phyloP scores from a whole-genome alignment of 2,329 filamentous ascomycete species.

The Calonectria leucothoes region DNA sequence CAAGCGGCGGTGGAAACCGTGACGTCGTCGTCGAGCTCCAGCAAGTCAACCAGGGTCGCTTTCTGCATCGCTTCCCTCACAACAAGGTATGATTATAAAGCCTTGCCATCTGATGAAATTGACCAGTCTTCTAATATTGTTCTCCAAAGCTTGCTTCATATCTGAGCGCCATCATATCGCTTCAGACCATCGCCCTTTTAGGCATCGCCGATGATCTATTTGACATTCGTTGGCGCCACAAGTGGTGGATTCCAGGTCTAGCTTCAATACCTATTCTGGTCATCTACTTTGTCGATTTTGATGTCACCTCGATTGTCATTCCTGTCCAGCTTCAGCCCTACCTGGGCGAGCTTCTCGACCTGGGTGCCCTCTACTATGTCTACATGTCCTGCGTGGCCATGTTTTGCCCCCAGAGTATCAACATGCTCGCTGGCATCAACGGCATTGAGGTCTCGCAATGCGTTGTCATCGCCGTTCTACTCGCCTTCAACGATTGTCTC shows the following conservation, averaged over 20 bases:
- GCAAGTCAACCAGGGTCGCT: conserved; percentile 82
- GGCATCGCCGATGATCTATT: conserved; percentile 97
- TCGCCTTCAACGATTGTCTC: conserved; percentile 87
- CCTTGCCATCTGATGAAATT: background rate
- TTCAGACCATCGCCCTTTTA: conserved; percentile 90
- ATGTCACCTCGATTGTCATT: conserved; percentile 94
- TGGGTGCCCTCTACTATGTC: conserved; percentile 87
- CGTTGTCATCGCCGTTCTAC: conserved; percentile 85
- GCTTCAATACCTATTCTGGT: conserved; percentile 93
- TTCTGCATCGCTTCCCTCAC: conserved; percentile 93
- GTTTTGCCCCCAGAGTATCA: conserved; percentile 98
- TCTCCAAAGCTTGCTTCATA: conserved; percentile 86
- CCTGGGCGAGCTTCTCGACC: conserved; percentile 85
- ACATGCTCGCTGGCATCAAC: conserved; percentile 99
- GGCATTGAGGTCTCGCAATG: conserved; percentile 97
- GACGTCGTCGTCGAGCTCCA: conserved; percentile 83
- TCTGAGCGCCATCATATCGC: conserved; percentile 90
- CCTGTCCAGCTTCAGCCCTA: conserved; percentile 87
- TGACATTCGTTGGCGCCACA: conserved; percentile 98
- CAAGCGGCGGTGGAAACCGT: conserved; percentile 91
- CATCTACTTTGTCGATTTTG: conserved; percentile 98
- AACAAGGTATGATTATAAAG: conserved; percentile 77
- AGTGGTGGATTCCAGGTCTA: conserved; percentile 96
- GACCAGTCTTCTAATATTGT: background rate
- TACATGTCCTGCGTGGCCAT: conserved; percentile 98